These are phyloP conservation scores for Macrotyloma uniflorum DNA, from an alignment of 306 rosid genomes.

Conservation along the genomic window DNA sequence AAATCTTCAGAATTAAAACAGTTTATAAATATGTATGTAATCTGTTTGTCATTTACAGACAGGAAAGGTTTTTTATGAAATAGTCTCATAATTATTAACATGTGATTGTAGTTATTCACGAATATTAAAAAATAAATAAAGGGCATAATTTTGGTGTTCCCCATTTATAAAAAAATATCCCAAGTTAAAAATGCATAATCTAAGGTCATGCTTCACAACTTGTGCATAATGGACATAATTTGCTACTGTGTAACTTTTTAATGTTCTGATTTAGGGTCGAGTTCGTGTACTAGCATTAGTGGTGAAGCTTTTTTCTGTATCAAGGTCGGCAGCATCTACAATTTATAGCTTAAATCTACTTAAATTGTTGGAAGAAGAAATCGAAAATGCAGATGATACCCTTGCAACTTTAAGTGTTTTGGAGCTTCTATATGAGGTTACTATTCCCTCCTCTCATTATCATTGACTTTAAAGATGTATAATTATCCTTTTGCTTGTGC, in stretches of 20 bases:
- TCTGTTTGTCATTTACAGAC: background rate
- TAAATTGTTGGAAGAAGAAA: conserved; percentile 71
- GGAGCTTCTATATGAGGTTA: conserved; percentile 96
- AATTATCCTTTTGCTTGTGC: conserved; percentile 8
- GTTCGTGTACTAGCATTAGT: conserved; percentile 83
- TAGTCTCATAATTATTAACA: background rate
- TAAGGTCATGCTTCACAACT: background rate
- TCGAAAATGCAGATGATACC: conserved; percentile 67
- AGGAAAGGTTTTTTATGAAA: background rate
- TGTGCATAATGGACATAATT: conserved; percentile 31
- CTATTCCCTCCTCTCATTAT: conserved; percentile 12
- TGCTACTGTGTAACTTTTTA: conserved; percentile 24
- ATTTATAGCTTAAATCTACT: conserved; percentile 71
- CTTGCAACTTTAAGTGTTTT: conserved; percentile 79
- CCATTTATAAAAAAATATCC: background rate
- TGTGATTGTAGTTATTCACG: background rate
- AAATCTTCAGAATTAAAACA: too few species aligned
- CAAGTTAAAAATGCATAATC: background rate
- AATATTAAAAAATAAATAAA: background rate
- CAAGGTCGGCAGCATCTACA: conserved; percentile 68
- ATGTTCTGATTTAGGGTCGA: conserved; percentile 66
- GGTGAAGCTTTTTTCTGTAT: conserved; percentile 86
- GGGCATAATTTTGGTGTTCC: background rate
- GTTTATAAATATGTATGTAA: background rate
- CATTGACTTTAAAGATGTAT: conserved; percentile 3